Percentiles rank a stretch among this genome's conserved stretches.
phyloP scores from a whole-genome alignment of 148 eudicot species.

The Chenopodium quinoa region DNA sequence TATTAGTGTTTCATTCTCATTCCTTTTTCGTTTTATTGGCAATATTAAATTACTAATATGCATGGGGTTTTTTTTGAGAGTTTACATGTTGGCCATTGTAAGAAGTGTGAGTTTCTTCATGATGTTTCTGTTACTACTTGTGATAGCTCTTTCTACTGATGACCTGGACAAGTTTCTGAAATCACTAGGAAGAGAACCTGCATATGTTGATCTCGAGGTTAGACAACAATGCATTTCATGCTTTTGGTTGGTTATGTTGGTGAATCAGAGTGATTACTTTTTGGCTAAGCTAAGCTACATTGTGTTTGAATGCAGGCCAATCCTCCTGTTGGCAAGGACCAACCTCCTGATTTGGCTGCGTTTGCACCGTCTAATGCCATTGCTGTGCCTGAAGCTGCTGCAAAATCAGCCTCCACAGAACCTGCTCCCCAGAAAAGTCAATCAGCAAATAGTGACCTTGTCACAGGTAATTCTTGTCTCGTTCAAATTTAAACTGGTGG shows the following conservation, averaged over 20 bases:
- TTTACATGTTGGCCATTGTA: neutral
- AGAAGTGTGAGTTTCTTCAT: neutral
- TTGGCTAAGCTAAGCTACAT: constrained; percentile 12
- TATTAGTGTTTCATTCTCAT: neutral
- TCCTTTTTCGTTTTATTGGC: neutral
- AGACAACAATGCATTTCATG: neutral
- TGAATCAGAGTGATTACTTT: neutral
- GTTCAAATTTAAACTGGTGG: neutral
- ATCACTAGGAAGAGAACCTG: constrained; percentile 63
- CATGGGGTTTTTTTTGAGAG: neutral
- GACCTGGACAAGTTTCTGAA: constrained; percentile 79
- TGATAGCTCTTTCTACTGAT: constrained; percentile 53
- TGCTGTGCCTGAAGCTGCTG: constrained; percentile 40
- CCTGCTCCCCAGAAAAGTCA: constrained; percentile 32
- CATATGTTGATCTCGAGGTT: constrained; percentile 92
- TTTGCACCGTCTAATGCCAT: constrained; percentile 72
- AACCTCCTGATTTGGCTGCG: constrained; percentile 89
- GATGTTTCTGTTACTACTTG: constrained; percentile 1
- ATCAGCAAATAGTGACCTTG: constrained; percentile 27
- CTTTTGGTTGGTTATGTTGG: neutral
- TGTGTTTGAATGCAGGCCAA: constrained; percentile 49
- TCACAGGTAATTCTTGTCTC: constrained; percentile 39
- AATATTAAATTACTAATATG: neutral
- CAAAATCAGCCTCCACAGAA: constrained; percentile 38
- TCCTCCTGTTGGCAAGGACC: constrained; percentile 90